Base-by-base conservation (phyloP, 257 asterid genomes). In the Nicotiana paniculata region DNA sequence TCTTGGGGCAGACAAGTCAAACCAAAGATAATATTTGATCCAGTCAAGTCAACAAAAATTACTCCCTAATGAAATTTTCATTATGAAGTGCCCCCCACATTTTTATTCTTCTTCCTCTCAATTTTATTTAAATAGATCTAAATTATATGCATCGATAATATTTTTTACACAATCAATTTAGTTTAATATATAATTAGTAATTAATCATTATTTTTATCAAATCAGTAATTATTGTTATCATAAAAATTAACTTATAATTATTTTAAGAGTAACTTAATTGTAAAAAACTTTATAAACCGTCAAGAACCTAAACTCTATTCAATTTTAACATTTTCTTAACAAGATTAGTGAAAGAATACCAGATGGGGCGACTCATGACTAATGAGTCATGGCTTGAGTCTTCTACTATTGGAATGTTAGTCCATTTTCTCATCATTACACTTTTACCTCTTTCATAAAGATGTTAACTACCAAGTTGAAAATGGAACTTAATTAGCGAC, bases 391-490 rank as follows among this genome's bases (percentile, higher is more conserved):
- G 66, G 28, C 16, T 54, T 53, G 65, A 58, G 35, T 48, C 30
- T 58, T 6, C 74, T 46, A 37, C 28, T 79, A 39, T 37, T 43
- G 61, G 39, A 61, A 79, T 32, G 2, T 39, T 61, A 6, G 75
- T 79, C 82, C 4, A 64, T 21, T 24, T 61, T 61, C 21, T 79
- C 75, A 79, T 79, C 28, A 79, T 79, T 79, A 79, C 61, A 28
- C 24, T 10, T 58, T 61, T 13, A 6, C 28, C 21, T 75, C 62
- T 51, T 51, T 51, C 63, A 26, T 51, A 75, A 51, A 51, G 80
- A 75, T 51, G 30, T 75, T 51, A 75, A 75, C 80, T 51, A 51
- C 63, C 63, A 75, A 75, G 63, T 75, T 75, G 80, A 75, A 75
- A 75, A 46, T 51, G 61, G 16, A 51, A 26, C 43, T 24, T 12